Percentiles rank a stretch among this genome's conserved stretches.
phyloP scores from a whole-genome alignment of 2,329 filamentous ascomycete genomes.

The Sodiomyces alkalinus region DNA sequence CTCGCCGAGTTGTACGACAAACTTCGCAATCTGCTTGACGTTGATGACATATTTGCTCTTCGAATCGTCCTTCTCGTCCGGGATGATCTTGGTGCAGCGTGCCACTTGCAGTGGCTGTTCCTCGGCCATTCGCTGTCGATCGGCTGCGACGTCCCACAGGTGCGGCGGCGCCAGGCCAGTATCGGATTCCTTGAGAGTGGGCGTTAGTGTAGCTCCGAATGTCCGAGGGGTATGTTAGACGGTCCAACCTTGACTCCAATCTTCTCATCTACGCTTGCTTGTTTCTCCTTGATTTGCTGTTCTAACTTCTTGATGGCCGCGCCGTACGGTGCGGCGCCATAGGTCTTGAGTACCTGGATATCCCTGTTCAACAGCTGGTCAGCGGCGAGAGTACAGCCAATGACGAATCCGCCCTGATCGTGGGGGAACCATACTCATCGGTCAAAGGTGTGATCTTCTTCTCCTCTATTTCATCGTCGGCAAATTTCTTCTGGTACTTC shows the following conservation, averaged over 20 bases:
- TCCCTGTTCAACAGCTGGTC: slow-evolving; percentile 45
- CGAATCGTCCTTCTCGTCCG: slow-evolving; percentile 85
- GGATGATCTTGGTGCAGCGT: slow-evolving; percentile 97
- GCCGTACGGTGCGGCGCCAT: slow-evolving; percentile 91
- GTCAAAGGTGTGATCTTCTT: slow-evolving; percentile 98
- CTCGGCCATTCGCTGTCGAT: slow-evolving; percentile 95
- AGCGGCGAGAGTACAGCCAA: slow-evolving; percentile 15
- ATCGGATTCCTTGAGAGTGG: slow-evolving; percentile 71
- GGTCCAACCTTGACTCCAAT: slow-evolving; percentile 68
- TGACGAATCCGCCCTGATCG: too few relatives aligned
- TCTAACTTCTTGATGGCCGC: slow-evolving; percentile 91
- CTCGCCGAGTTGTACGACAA: slow-evolving; percentile 94
- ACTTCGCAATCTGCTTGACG: slow-evolving; percentile 99
- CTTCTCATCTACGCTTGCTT: slow-evolving; percentile 97
- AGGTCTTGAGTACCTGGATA: slow-evolving; percentile 98
- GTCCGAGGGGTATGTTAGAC: background rate
- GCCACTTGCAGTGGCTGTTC: slow-evolving; percentile 97
- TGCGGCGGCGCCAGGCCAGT: slow-evolving; percentile 95
- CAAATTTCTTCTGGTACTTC: slow-evolving; percentile 96
- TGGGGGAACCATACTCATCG: slow-evolving; percentile 60
- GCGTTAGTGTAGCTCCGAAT: slow-evolving; percentile 8
- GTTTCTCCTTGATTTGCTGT: slow-evolving; percentile 98
- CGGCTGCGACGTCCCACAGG: slow-evolving; percentile 95
- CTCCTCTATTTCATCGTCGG: slow-evolving; percentile 92
- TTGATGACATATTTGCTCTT: slow-evolving; percentile 99